Evolutionary conservation across 306 rosid genomes (phyloP), one percentile per base, ranked within the genome.

Genomic region (Acacia acuminata): DNA sequence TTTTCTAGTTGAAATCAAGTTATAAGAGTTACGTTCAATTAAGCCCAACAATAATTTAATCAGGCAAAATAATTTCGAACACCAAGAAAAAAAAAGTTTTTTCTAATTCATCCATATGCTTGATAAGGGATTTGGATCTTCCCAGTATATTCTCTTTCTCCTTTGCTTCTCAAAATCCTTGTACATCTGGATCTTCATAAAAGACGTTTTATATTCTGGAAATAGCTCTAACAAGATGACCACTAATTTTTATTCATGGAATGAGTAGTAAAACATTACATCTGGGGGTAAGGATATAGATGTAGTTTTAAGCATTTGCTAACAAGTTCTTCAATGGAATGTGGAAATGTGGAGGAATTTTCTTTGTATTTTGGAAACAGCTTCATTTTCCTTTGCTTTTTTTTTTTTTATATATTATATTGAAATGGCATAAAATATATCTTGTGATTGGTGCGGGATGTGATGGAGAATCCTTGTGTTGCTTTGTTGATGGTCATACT

Each of bases 401-500:
- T 73, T 1, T 34, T 47, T 11, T 47, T 48, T 16, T 5, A 12
- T 36, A 3, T 32, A 69, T 67, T 27, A 64, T 64, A 8, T 32
- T 36, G 47, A 80, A 51, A 25, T 63, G 70, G 53, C 22, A 44
- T 48, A 38, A 12, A 30, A 7, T 83, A 43, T 22, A 19, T 16
- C 4, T 66, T 76, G 36, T n/a, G 0, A 82, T 65, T 85, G 79
- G 45, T 78, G 50, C 86, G 94, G 98, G 94, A 89, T 77, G 90
- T 96, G 82, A 96, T 96, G 98, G 88, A 88, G 7, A 96, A 96
- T 50, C 99, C 99, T 42, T 94, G 94, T 84, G 97, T 91, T n/a
- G 98, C 99, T n/a, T n/a, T 3, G 94, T 94, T 0, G 99, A 96
- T 79, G 99, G 99, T 76, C 94, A 94, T 81, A 94, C 99, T 2